Evolutionary conservation across 306 rosid genomes (phyloP).

Genomic region (Pyrus pyrifolia): DNA sequence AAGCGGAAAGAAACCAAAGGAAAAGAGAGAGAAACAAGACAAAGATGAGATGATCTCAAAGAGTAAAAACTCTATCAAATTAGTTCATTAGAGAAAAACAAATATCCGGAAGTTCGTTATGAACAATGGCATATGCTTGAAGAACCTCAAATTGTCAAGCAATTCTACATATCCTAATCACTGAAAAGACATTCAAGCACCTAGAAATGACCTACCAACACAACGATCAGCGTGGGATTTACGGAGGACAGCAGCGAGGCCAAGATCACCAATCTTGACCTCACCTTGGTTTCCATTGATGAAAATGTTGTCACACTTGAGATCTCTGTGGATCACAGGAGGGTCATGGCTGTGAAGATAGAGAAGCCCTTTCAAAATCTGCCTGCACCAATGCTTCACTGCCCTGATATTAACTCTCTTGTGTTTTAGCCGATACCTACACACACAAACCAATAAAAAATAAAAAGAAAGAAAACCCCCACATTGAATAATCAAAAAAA

Average conservation of each 20-base stretch:
- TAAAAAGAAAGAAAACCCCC: background rate
- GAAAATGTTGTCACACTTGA: constrained; percentile 95
- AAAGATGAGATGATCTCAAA: background rate
- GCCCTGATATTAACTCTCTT: constrained; percentile 83
- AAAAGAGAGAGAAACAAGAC: background rate
- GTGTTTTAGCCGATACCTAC: constrained; percentile 81
- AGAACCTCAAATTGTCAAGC: background rate
- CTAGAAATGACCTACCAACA: constrained; percentile 52
- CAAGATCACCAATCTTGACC: constrained; percentile 98
- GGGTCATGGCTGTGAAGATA: constrained; percentile 88
- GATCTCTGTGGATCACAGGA: constrained; percentile 96
- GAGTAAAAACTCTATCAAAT: background rate
- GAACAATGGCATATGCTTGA: background rate
- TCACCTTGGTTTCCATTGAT: constrained; percentile 97
- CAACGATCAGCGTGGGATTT: constrained; percentile 76
- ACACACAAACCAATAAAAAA: constrained; percentile 18
- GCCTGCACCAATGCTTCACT: constrained; percentile 96
- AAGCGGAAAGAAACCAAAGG: background rate
- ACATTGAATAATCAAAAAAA: constrained; percentile 4
- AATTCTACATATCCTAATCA: background rate
- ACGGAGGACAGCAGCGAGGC: constrained; percentile 85
- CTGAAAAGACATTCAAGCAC: background rate
- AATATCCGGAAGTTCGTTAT: background rate
- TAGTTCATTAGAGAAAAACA: background rate
- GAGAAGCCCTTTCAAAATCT: constrained; percentile 81